Evolutionary conservation across 2,329 filamentous ascomycete genomes (phyloP).

Genomic region (Fusarium clavum): DNA sequence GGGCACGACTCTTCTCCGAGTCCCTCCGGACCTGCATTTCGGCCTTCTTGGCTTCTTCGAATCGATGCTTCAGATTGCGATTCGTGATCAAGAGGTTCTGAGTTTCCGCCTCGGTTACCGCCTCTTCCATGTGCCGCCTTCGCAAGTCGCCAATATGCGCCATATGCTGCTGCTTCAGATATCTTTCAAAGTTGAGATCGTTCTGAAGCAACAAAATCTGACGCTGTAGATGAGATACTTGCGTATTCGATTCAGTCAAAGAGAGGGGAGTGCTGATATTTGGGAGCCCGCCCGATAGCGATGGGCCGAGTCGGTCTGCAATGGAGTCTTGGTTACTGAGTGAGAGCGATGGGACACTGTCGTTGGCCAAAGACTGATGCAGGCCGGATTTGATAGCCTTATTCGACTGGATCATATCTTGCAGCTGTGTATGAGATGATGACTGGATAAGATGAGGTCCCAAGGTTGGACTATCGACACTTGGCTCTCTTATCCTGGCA

Average conservation of each 20-base stretch:
- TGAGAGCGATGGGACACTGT: constrained; percentile 67
- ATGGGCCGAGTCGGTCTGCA: constrained; percentile 53
- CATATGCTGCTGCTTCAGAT: constrained; percentile 85
- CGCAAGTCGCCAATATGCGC: constrained; percentile 83
- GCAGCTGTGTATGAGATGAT: constrained; percentile 66
- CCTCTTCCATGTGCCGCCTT: constrained; percentile 78
- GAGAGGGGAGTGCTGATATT: constrained; percentile 47
- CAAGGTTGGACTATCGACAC: constrained; percentile 72
- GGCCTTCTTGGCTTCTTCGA: constrained; percentile 77
- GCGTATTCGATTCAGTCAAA: constrained; percentile 51
- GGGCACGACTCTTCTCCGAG: constrained; percentile 75
- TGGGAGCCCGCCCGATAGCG: constrained; percentile 45
- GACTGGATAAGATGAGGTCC: constrained; percentile 62
- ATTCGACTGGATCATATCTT: constrained; percentile 71
- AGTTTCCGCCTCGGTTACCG: constrained; percentile 82
- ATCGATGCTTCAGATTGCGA: constrained; percentile 76
- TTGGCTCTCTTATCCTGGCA: constrained; percentile 51
- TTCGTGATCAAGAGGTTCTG: constrained; percentile 84
- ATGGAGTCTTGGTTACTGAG: constrained; percentile 63
- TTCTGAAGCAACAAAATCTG: constrained; percentile 82
- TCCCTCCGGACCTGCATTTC: constrained; percentile 79
- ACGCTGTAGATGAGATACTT: constrained; percentile 71
- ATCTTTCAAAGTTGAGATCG: constrained; percentile 85
- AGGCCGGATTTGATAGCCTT: constrained; percentile 67
- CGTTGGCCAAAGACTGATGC: constrained; percentile 66